A percentile compares a stretch with the other conserved stretches of the same genome.
Conservation (phyloP, 139 green algal species). For the Micromonas pusilla region DNA sequence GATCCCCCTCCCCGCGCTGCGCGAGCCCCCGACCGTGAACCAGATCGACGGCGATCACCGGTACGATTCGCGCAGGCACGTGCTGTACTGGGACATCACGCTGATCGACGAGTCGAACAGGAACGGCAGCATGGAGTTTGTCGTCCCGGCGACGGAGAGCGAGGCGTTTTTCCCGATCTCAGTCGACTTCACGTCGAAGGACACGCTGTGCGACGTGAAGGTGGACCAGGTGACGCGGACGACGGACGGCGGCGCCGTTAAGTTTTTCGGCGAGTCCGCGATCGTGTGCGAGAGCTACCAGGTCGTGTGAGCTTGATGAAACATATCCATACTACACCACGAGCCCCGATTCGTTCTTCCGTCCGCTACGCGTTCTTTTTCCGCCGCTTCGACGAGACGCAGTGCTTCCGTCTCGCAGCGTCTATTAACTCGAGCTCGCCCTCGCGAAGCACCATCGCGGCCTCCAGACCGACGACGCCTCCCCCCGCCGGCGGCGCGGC, state of each 20-base stretch:
- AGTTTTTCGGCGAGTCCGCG: background rate
- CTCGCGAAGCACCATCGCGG: background rate
- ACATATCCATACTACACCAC: background rate
- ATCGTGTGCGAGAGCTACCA: conserved; percentile 14
- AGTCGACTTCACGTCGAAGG: conserved; percentile 61
- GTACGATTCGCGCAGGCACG: conserved; percentile 58
- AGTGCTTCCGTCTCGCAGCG: background rate
- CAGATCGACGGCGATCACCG: conserved; percentile 78
- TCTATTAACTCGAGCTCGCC: background rate
- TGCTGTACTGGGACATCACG: conserved; percentile 81
- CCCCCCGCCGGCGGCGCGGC: too few relatives aligned
- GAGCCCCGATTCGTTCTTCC: background rate
- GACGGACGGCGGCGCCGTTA: background rate
- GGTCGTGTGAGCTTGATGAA: conserved; percentile 25
- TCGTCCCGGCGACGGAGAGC: conserved; percentile 63
- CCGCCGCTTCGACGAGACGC: too few relatives aligned
- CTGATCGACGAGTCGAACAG: conserved; percentile 86
- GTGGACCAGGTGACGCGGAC: conserved; percentile 37
- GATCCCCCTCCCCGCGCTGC: conserved; percentile 68
- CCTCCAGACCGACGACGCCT: background rate
- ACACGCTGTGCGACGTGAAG: conserved; percentile 71
- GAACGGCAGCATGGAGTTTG: conserved; percentile 88
- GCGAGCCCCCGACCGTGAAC: conserved; percentile 60
- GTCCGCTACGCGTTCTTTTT: background rate
- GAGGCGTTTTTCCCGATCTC: conserved; percentile 91